Percentiles rank a stretch among this genome's conserved stretches.
phyloP scores from a whole-genome alignment of 192 early-diverging fungal genomes.

The Podochytrium sp. region DNA sequence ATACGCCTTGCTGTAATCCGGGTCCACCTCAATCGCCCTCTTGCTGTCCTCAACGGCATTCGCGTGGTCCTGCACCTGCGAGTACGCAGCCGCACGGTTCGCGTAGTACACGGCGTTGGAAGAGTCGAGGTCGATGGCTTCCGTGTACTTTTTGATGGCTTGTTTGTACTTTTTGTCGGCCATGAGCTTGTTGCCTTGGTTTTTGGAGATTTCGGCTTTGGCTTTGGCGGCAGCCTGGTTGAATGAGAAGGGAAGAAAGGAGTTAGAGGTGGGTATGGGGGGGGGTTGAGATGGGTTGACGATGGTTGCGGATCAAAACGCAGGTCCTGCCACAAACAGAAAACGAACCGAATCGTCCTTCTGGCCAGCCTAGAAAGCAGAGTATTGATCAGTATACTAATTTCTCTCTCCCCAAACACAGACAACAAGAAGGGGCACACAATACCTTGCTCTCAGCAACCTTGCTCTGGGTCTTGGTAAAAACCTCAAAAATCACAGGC shows the following conservation, averaged over 20 bases:
- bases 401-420: no score
- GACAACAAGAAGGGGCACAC: background rate
- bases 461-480: slow-evolving; percentile 81
- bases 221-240: slow-evolving; percentile 38
- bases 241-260: background rate
- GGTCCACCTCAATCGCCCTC: slow-evolving; percentile 81
- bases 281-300: no score
- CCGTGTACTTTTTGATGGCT: slow-evolving; percentile 87
- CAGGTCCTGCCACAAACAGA: background rate
- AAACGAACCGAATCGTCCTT: background rate
- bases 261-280: background rate
- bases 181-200: slow-evolving; percentile 85
- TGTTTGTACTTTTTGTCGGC: slow-evolving; percentile 79
- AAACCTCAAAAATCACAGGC: slow-evolving; percentile 88
- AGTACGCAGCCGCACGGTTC: slow-evolving; percentile 96
- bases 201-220: slow-evolving; percentile 89
- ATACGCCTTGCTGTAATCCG: slow-evolving; percentile 91
- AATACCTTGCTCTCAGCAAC: slow-evolving; percentile 34
- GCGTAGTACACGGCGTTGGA: slow-evolving; percentile 95
- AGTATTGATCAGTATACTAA: no score
- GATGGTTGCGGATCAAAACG: slow-evolving; percentile 11
- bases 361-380: background rate
- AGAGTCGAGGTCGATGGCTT: slow-evolving; percentile 84
- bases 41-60: slow-evolving; percentile 88
- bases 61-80: slow-evolving; percentile 83